Conservation (phyloP, 1,284 basidiomycete species). For the Boletellus deceptivus region DNA sequence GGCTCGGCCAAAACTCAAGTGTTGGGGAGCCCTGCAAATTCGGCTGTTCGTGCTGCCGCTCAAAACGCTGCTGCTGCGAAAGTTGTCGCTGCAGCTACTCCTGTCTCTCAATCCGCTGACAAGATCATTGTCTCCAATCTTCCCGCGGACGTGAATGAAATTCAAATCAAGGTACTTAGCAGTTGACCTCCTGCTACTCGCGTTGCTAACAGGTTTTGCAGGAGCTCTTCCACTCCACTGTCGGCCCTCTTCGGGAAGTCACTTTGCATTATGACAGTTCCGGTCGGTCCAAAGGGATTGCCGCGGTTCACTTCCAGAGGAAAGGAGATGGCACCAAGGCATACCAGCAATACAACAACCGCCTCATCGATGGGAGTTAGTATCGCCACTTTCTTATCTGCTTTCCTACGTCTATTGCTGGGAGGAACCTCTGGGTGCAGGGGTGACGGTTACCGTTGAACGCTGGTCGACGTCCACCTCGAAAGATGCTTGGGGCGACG, state of each 20-base stretch:
- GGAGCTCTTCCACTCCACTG: slow-evolving; percentile 92
- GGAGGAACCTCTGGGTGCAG: slow-evolving; percentile 19
- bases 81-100: slow-evolving; percentile 36
- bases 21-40: slow-evolving; percentile 51
- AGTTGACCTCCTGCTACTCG: background rate
- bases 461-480: slow-evolving; percentile 23
- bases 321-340: slow-evolving; percentile 92
- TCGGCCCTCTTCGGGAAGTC: slow-evolving; percentile 84
- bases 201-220: slow-evolving; percentile 33
- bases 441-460: slow-evolving; percentile 23
- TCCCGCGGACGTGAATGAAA: slow-evolving; percentile 92
- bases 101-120: slow-evolving; percentile 51
- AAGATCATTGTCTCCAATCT: slow-evolving; percentile 98
- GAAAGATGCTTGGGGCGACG: slow-evolving; percentile 28
- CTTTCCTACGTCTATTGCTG: slow-evolving; percentile 32
- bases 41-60: slow-evolving; percentile 51
- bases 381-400: slow-evolving; percentile 57
- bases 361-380: slow-evolving; percentile 99
- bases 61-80: slow-evolving; percentile 41
- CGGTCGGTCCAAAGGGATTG: slow-evolving; percentile 89
- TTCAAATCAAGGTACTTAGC: slow-evolving; percentile 80
- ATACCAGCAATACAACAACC: slow-evolving; percentile 93
- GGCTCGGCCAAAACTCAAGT: slow-evolving; percentile 46
- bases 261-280: slow-evolving; percentile 82
- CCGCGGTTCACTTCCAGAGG: slow-evolving; percentile 83